Percentiles rank a stretch among this genome's conserved stretches.
Evolutionary conservation across 257 asterid genomes (phyloP).

Genomic region (Plectranthus barbatus): DNA sequence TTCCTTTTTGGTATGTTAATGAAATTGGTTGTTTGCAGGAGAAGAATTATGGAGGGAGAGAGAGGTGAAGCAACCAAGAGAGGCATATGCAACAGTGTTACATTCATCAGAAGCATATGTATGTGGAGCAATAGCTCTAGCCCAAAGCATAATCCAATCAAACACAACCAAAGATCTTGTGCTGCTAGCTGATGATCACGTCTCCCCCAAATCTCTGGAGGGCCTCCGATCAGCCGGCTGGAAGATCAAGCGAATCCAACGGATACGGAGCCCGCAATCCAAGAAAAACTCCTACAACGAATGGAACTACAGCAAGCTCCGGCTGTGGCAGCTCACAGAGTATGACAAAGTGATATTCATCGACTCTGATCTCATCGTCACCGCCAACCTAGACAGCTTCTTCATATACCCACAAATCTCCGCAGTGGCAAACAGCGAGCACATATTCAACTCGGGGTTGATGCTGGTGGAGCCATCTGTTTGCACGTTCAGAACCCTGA

Average conservation of each 20-base stretch:
- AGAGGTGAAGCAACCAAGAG: constrained; percentile 20
- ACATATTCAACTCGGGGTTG: constrained; percentile 70
- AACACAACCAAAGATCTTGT: constrained; percentile 55
- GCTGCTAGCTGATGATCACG: constrained; percentile 47
- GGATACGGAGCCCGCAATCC: constrained; percentile 52
- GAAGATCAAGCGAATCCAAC: constrained; percentile 36
- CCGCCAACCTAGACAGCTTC: constrained; percentile 38
- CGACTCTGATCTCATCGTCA: constrained; percentile 58
- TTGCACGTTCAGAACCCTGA: constrained; percentile 43
- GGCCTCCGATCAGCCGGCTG: constrained; percentile 59
- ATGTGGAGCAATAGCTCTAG: constrained; percentile 77
- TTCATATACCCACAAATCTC: constrained; percentile 49
- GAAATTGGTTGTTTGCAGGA: constrained; percentile 13
- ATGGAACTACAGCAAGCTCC: constrained; percentile 81
- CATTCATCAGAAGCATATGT: constrained; percentile 72
- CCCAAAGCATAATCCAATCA: constrained; percentile 55
- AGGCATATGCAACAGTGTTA: constrained; percentile 65
- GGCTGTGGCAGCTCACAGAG: constrained; percentile 55
- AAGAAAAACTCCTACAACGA: constrained; percentile 43
- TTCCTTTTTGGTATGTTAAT: too few relatives aligned
- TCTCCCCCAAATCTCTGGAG: constrained; percentile 29
- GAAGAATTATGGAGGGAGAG: constrained; percentile 25
- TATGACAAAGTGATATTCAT: constrained; percentile 64
- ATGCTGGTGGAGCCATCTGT: constrained; percentile 65
- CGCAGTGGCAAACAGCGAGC: constrained; percentile 27